Percentiles rank a stretch among this genome's conserved stretches.
Evolutionary conservation across 805 yeast genomes (phyloP).

Genomic region (Debaryomyces castellii): DNA sequence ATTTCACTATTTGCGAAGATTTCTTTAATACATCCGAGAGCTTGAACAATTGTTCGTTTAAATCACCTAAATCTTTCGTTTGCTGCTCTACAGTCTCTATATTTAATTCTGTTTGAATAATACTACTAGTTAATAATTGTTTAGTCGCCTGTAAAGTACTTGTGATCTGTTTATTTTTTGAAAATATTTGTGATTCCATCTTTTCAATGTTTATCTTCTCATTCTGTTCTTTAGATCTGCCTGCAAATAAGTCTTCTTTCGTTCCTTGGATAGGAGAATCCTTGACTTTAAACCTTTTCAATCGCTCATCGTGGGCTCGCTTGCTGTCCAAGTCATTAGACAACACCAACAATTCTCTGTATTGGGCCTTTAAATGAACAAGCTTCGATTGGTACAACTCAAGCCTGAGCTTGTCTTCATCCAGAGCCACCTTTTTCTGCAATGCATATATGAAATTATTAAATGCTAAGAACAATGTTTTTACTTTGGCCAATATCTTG

Average conservation of each 20-base stretch:
- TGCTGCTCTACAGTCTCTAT: slow-evolving; percentile 49
- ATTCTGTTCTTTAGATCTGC: slow-evolving; percentile 13
- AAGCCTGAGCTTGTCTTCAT: slow-evolving; percentile 6
- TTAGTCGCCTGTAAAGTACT: slow-evolving; percentile 47
- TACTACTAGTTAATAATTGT: slow-evolving; percentile 47
- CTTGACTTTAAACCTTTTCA: slow-evolving; percentile 18
- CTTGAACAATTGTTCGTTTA: slow-evolving; percentile 41
- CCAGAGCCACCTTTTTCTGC: slow-evolving; percentile 6
- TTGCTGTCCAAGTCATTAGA: slow-evolving; percentile 26
- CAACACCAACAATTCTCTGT: slow-evolving; percentile 29
- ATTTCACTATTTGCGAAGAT: slow-evolving; percentile 46
- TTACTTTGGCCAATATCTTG: slow-evolving; percentile 15
- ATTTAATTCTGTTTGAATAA: slow-evolving; percentile 52
- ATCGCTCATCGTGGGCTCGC: slow-evolving; percentile 29
- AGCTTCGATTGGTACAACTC: slow-evolving; percentile 20
- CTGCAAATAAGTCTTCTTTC: slow-evolving; percentile 21
- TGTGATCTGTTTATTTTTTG: slow-evolving; percentile 48
- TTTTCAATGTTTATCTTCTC: slow-evolving; percentile 12
- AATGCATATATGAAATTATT: slow-evolving; percentile 17
- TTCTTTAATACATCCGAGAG: slow-evolving; percentile 31
- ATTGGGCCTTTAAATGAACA: slow-evolving; percentile 18
- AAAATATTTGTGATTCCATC: slow-evolving; percentile 42
- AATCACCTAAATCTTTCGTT: slow-evolving; percentile 35
- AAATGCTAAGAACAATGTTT: slow-evolving; percentile 15
- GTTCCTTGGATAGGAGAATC: slow-evolving; percentile 8